A percentile compares a stretch with the other conserved stretches of the same genome.
Evolutionary conservation across 1,139 yeast species (phyloP).

Genomic region (Blastobotrys niveus): DNA sequence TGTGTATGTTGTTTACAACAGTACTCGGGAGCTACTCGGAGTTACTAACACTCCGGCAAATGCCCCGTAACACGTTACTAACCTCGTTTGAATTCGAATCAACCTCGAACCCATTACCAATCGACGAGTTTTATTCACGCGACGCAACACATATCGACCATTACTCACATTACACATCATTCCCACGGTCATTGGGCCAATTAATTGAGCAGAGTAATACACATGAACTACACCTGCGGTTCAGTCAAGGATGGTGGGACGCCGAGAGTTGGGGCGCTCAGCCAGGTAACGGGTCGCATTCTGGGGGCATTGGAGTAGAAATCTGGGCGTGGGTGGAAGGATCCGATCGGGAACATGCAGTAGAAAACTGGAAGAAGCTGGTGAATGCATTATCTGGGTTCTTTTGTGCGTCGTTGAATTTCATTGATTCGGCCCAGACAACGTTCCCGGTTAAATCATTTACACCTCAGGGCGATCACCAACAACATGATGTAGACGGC

Average conservation of each 20-base stretch:
- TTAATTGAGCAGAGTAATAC: conserved; percentile 62
- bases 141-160: conserved; percentile 20
- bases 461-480: conserved; percentile 21
- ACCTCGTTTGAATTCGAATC: conserved; percentile 65
- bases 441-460: conserved; percentile 59
- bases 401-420: conserved; percentile 92
- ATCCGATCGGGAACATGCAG: conserved; percentile 47
- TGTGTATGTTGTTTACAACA: neutral
- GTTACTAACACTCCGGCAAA: conserved; percentile 54
- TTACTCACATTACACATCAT: conserved; percentile 59
- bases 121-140: conserved; percentile 28
- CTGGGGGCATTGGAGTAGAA: conserved; percentile 97
- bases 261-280: conserved; percentile 79
- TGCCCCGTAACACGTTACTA: conserved; percentile 62
- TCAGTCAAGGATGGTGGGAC: conserved; percentile 97
- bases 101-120: conserved; percentile 44
- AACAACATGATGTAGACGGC: too few relatives aligned
- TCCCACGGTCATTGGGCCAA: conserved; percentile 81
- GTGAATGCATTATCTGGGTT: conserved; percentile 80
- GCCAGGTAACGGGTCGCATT: conserved; percentile 61
- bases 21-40: conserved; percentile 44
- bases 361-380: conserved; percentile 60
- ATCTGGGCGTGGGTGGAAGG: conserved; percentile 84
- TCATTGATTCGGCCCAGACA: conserved; percentile 74
- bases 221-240: conserved; percentile 72